phyloP scores from a whole-genome alignment of 495 filamentous ascomycete genomes.

The Annulohypoxylon moriforme region DNA sequence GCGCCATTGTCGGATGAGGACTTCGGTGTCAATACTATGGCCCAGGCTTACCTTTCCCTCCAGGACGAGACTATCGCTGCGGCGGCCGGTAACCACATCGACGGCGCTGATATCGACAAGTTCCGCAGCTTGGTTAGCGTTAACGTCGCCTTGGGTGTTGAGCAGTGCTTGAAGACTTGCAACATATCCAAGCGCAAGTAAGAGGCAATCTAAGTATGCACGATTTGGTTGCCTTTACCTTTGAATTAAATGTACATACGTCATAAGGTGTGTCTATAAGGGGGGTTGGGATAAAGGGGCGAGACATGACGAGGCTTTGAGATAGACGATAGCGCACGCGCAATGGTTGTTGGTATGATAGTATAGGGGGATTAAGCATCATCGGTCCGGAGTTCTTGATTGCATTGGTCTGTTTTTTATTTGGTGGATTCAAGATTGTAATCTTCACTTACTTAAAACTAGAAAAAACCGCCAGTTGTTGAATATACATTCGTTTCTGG shows the following conservation, averaged over 20 bases:
- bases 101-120: conserved; percentile 57
- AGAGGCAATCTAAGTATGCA: no score
- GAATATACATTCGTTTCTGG: background rate
- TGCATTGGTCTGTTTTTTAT: conserved; percentile 13
- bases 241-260: background rate
- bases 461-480: background rate
- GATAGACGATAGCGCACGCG: conserved; percentile 13
- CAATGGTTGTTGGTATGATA: background rate
- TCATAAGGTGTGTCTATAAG: background rate
- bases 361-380: conserved; percentile 11
- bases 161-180: conserved; percentile 59
- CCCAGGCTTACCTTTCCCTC: conserved; percentile 63
- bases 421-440: conserved; percentile 1
- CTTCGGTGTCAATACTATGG: conserved; percentile 58
- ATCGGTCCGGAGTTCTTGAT: conserved; percentile 21
- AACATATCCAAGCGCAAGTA: conserved; percentile 43
- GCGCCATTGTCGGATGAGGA: conserved; percentile 63
- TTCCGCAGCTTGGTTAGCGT: conserved; percentile 58
- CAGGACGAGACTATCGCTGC: conserved; percentile 58
- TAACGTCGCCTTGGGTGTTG: conserved; percentile 58
- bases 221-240: no score
- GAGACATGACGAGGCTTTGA: background rate
- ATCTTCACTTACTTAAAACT: background rate
- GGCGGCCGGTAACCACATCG: conserved; percentile 54
- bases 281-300: background rate